Conservation (phyloP, 805 yeast genomes). For the Candida caryicola region DNA sequence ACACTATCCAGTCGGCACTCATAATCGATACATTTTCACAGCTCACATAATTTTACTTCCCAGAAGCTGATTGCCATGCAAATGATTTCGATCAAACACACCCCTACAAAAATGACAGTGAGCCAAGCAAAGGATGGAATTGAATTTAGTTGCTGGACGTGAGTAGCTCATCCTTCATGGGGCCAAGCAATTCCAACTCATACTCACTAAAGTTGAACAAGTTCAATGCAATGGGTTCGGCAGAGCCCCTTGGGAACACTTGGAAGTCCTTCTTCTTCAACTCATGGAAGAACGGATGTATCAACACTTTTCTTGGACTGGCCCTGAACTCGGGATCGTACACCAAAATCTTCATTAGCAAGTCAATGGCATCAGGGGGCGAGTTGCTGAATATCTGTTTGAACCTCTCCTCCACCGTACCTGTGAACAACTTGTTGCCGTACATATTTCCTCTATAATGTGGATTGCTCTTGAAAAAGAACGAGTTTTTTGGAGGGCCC, state of each 20-base stretch:
- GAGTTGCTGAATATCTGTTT: slow-evolving; percentile 58
- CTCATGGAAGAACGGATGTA: slow-evolving; percentile 88
- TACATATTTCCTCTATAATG: slow-evolving; percentile 73
- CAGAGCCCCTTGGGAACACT: slow-evolving; percentile 54
- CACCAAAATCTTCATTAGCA: slow-evolving; percentile 75
- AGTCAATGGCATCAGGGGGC: slow-evolving; percentile 81
- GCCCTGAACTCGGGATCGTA: slow-evolving; percentile 87
- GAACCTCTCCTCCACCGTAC: slow-evolving; percentile 49
- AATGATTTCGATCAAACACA: too few relatives aligned
- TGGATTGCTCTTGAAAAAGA: slow-evolving; percentile 72
- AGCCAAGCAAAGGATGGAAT: too few relatives aligned
- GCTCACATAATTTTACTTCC: too few relatives aligned
- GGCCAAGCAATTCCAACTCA: slow-evolving; percentile 54
- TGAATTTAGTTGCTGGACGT: slow-evolving; percentile 4
- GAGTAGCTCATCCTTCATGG: slow-evolving; percentile 32
- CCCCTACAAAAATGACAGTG: too few relatives aligned
- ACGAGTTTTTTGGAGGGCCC: slow-evolving; percentile 78
- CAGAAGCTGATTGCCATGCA: too few relatives aligned
- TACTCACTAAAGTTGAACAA: slow-evolving; percentile 71
- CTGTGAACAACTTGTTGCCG: slow-evolving; percentile 59
- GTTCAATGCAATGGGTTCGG: slow-evolving; percentile 39
- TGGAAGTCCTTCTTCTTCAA: slow-evolving; percentile 56
- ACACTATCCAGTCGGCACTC: too few relatives aligned
- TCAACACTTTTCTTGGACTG: slow-evolving; percentile 75
- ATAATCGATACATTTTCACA: too few relatives aligned